These are phyloP conservation scores for Rhododendron simsii DNA, from an alignment of 148 eudicot genomes.

Conservation along the genomic window DNA sequence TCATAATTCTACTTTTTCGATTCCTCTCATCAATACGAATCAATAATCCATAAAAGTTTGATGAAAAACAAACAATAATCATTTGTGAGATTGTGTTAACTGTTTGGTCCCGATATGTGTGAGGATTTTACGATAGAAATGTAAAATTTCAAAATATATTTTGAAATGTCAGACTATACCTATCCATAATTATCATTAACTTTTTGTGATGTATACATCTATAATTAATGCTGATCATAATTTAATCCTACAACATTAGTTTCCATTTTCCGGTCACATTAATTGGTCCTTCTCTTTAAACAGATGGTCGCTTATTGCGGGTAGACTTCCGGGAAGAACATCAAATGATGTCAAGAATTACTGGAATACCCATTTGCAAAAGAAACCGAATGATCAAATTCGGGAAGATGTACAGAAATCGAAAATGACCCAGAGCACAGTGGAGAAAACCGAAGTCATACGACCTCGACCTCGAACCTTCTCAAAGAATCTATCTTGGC, in stretches of 20 bases:
- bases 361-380: conserved; percentile 4
- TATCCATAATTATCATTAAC: too few relatives aligned
- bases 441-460: not conserved
- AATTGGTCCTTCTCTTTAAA: not conserved
- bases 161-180: too few relatives aligned
- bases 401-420: not conserved
- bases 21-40: too few relatives aligned
- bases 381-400: not conserved
- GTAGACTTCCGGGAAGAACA: conserved; percentile 18
- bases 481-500: not conserved
- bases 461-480: not conserved
- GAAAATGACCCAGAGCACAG: not conserved
- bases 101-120: too few relatives aligned
- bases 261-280: not conserved
- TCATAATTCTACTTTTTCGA: too few relatives aligned
- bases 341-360: conserved; percentile 11
- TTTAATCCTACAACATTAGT: not conserved
- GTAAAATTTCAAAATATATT: too few relatives aligned
- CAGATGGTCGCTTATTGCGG: conserved; percentile 17
- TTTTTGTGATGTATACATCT: too few relatives aligned
- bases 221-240: too few relatives aligned
- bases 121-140: too few relatives aligned
- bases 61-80: too few relatives aligned
- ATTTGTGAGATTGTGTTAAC: too few relatives aligned
- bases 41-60: too few relatives aligned